A percentile compares a stretch with the other conserved stretches of the same genome.
Evolutionary conservation across 2,329 filamentous ascomycete genomes (phyloP).

Genomic region (Diaporthe sp.): DNA sequence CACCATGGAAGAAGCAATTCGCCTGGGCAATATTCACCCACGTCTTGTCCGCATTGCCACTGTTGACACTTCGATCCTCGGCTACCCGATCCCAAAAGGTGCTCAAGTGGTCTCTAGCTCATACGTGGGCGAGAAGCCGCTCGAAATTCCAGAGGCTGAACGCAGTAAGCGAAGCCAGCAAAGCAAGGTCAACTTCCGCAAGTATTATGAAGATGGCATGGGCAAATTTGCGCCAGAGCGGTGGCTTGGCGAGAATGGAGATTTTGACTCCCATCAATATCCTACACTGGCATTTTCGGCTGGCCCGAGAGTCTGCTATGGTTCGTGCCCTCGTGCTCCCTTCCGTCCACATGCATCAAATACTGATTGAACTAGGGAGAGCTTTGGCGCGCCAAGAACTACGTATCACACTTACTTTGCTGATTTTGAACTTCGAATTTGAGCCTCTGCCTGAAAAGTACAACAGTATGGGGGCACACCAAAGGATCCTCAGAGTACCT

Average conservation of each 20-base stretch:
- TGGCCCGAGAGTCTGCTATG: slow-evolving; percentile 3
- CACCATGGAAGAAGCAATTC: slow-evolving; percentile 60
- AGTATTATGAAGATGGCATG: slow-evolving; percentile 2
- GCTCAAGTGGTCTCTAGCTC: slow-evolving; percentile 54
- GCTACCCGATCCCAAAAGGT: slow-evolving; percentile 56
- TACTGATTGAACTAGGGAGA: neutral
- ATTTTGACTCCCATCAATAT: neutral
- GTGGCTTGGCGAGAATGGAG: neutral
- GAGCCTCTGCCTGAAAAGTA: neutral
- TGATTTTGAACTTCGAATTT: slow-evolving; percentile 12
- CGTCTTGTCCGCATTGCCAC: slow-evolving; percentile 59
- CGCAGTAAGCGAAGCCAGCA: neutral
- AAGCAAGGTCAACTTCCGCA: neutral
- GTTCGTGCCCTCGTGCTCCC: neutral
- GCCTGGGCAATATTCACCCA: slow-evolving; percentile 60
- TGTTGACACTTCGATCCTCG: slow-evolving; percentile 54
- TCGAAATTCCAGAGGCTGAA: neutral
- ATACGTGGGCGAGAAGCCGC: neutral
- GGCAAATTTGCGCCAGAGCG: neutral
- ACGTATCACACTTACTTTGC: neutral
- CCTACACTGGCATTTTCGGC: neutral
- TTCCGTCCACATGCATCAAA: neutral
- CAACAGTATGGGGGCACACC: neutral
- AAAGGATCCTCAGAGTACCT: neutral
- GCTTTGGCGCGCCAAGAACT: slow-evolving; percentile 4